phyloP scores from a whole-genome alignment of 495 filamentous ascomycete species.

The Xylaria flabelliformis region DNA sequence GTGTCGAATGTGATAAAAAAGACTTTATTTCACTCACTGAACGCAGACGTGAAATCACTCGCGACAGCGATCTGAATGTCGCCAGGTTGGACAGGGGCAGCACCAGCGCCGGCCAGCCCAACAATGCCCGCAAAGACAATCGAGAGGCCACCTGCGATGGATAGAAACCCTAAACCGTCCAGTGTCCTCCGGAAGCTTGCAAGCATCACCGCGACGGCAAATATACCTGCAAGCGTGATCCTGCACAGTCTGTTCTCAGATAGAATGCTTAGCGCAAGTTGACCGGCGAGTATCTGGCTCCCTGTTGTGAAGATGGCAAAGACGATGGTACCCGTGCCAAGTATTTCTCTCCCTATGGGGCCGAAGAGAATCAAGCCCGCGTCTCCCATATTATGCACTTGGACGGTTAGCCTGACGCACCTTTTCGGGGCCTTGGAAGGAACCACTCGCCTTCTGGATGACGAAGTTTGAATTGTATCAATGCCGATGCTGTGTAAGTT shows the following conservation, averaged over 20 bases:
- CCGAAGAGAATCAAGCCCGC: slow-evolving; percentile 66
- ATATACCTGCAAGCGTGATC: slow-evolving; percentile 64
- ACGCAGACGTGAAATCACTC: slow-evolving; percentile 42
- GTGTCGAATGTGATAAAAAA: neutral
- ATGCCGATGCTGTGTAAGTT: slow-evolving; percentile 71
- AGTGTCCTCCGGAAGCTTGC: slow-evolving; percentile 66
- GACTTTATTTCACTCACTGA: slow-evolving; percentile 37
- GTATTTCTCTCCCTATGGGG: slow-evolving; percentile 61
- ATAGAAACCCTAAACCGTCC: slow-evolving; percentile 63
- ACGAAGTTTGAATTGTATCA: slow-evolving; percentile 69
- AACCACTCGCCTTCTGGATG: slow-evolving; percentile 44
- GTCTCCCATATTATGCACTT: slow-evolving; percentile 68
- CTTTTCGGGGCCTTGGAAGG: neutral
- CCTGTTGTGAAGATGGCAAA: slow-evolving; percentile 75
- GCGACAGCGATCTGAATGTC: slow-evolving; percentile 35
- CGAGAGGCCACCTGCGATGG: slow-evolving; percentile 60
- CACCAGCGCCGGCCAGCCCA: slow-evolving; percentile 61
- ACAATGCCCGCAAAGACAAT: slow-evolving; percentile 63
- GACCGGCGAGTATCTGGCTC: slow-evolving; percentile 69
- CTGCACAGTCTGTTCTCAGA: slow-evolving; percentile 65
- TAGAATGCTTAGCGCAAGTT: slow-evolving; percentile 66
- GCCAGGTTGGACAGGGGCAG: slow-evolving; percentile 32
- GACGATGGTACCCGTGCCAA: slow-evolving; percentile 62
- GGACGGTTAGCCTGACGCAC: slow-evolving; percentile 40
- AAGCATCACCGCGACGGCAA: slow-evolving; percentile 59